Base-by-base conservation (phyloP, 148 eudicot genomes). In the Linanthus parryae region DNA sequence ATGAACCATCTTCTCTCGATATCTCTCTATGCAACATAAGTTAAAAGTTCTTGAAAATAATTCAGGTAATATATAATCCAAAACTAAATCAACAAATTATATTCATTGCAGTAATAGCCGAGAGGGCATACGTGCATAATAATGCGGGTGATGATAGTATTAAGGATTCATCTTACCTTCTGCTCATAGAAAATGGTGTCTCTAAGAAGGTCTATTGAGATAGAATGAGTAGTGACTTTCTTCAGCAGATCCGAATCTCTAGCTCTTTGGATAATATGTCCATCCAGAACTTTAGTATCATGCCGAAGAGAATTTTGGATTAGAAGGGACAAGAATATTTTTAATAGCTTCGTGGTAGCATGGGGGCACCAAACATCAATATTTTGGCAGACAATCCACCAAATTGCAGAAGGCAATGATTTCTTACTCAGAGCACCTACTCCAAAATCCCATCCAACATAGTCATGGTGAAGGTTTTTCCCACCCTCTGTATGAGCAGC, bases 371-470 rank as follows among this genome's bases (percentile, higher is more conserved):
- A 92, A 45, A 76, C 63, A 74, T 82, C 99, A 52, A 75, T 58
- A 65, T 72, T 82, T 50, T 65, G 75, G 68, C 99, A 88, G 35
- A 84, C 38, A 58, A 77, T 75, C 78, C 78, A 82, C 99, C 94
- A 92, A 52, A 82, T 28, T 50, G 94, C 82, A 61, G 64, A 49
- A 52, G 81, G 69, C 63, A 88, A 50, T 39, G 85, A 75, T 52
- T 71, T 84, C 37, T 72, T 70, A 68, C 80, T 63, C 26, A 92
- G 38, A 43, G 80, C 40, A 49, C 91, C 83, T 44, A 79, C 55
- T 37, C 70, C 57, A 56, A 88, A 53, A 74, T 82, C 73, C 86
- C 80, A 75, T 6, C 69, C 36, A 44, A 61, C 68, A 39, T 48
- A 23, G 47, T 62, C 43, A 58, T 48, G 44, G 28, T 25, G 35